Percentiles rank a stretch among this genome's conserved stretches.
Evolutionary conservation across 208 protist genomes (phyloP).

Genomic region (Leishmania mexicana): DNA sequence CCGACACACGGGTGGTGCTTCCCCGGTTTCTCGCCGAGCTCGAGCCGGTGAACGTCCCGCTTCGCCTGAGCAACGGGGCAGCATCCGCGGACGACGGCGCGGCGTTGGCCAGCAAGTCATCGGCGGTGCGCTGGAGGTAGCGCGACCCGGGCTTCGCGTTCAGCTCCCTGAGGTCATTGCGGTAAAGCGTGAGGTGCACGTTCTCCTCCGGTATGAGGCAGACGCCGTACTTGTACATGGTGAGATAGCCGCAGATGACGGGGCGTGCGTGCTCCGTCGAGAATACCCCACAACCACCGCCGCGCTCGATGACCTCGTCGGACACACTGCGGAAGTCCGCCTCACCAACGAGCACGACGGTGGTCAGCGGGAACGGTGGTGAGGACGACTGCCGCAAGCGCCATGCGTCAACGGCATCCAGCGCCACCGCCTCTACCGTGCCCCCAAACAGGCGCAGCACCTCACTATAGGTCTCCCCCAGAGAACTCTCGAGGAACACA

Average conservation of each 20-base stretch:
- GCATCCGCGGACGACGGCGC: not conserved
- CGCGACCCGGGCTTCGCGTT: constrained; percentile 36
- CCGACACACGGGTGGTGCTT: constrained; percentile 4
- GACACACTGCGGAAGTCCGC: constrained; percentile 35
- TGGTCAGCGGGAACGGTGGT: constrained; percentile 16
- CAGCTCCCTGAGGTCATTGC: constrained; percentile 55
- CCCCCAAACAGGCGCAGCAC: constrained; percentile 48
- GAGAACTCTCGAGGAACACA: constrained; percentile 35
- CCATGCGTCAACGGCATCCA: constrained; percentile 19
- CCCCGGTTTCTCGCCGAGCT: not conserved
- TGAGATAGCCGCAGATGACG: constrained; percentile 28
- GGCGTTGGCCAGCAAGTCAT: constrained; percentile 23
- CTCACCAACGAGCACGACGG: constrained; percentile 36
- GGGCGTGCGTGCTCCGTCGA: constrained; percentile 3
- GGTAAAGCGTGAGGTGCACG: constrained; percentile 61
- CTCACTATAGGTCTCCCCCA: constrained; percentile 30
- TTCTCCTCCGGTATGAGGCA: constrained; percentile 71
- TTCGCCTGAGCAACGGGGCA: not conserved
- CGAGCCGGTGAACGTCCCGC: not conserved
- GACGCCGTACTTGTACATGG: constrained; percentile 46
- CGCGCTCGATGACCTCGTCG: constrained; percentile 34
- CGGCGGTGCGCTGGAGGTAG: constrained; percentile 41
- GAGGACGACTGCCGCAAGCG: constrained; percentile 12
- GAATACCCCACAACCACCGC: constrained; percentile 15
- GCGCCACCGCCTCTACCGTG: constrained; percentile 23